Conservation (phyloP, 495 filamentous ascomycete genomes). For the Hypoxylon subgilvum region DNA sequence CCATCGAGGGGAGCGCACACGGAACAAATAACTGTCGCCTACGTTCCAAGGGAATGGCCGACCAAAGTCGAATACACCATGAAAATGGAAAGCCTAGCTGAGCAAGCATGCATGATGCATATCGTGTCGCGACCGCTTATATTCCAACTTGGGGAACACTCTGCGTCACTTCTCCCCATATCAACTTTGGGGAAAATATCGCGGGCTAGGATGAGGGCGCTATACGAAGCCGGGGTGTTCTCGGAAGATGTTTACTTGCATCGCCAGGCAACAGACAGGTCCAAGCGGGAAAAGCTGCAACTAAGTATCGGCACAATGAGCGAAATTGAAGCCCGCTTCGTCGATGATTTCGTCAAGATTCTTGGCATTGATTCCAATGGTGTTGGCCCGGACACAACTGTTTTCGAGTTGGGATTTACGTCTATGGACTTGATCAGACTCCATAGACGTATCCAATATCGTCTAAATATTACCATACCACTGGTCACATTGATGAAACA, state of each 20-base stretch:
- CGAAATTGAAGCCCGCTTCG: not conserved
- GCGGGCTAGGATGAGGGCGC: conserved; percentile 43
- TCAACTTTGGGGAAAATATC: conserved; percentile 58
- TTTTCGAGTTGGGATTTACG: conserved; percentile 53
- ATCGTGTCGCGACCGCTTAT: too few relatives aligned
- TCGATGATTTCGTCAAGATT: not conserved
- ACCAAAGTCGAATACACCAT: too few relatives aligned
- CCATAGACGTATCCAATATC: conserved; percentile 29
- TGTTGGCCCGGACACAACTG: conserved; percentile 7
- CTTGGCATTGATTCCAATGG: not conserved
- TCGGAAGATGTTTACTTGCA: conserved; percentile 24
- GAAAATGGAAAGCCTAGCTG: too few relatives aligned
- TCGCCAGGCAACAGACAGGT: not conserved
- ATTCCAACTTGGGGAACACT: too few relatives aligned
- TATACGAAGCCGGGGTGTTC: conserved; percentile 45
- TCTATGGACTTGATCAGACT: conserved; percentile 54
- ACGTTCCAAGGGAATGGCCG: too few relatives aligned
- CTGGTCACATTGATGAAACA: conserved; percentile 53
- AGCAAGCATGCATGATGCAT: too few relatives aligned
- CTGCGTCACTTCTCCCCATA: conserved; percentile 36
- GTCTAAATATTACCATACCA: conserved; percentile 40
- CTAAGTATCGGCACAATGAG: not conserved
- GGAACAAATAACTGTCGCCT: too few relatives aligned
- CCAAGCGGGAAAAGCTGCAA: conserved; percentile 12
- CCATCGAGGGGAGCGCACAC: too few relatives aligned